These are phyloP conservation scores for Colletotrichum limetticola DNA, from an alignment of 2,329 filamentous ascomycete genomes.

Conservation along the genomic window DNA sequence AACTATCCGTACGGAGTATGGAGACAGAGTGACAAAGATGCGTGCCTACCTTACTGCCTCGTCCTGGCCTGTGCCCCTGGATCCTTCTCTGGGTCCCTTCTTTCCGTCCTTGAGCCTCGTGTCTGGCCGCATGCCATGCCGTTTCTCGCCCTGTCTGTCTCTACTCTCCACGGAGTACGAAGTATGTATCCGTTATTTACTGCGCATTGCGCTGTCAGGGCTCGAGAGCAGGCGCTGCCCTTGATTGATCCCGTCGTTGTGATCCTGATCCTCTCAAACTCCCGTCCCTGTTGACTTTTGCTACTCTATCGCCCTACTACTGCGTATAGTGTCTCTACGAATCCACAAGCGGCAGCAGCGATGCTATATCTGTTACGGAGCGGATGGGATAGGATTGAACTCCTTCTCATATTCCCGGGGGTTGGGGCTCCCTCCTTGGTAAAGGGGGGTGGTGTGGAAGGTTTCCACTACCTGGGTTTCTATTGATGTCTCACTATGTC, in stretches of 20 bases:
- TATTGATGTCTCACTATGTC: not conserved
- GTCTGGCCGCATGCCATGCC: slow-evolving; percentile 11
- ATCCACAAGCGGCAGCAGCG: not conserved
- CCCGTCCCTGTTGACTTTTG: not conserved
- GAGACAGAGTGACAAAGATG: too few species aligned
- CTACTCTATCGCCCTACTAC: slow-evolving; percentile 1
- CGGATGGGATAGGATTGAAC: not conserved
- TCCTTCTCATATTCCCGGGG: slow-evolving; percentile 19
- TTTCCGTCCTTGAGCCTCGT: not conserved
- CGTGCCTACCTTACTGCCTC: too few species aligned
- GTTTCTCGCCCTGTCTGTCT: slow-evolving; percentile 22
- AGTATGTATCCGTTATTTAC: not conserved
- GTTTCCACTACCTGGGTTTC: not conserved
- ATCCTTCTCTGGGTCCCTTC: not conserved
- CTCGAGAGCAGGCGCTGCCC: not conserved
- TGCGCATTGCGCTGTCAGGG: not conserved
- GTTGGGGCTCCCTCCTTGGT: not conserved
- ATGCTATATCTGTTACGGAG: slow-evolving; percentile 15
- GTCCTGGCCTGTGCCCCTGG: not conserved
- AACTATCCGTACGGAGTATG: not conserved
- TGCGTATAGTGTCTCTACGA: too few species aligned
- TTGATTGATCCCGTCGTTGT: not conserved
- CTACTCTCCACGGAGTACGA: too few species aligned
- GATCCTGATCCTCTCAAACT: too few species aligned
- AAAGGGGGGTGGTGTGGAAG: not conserved